phyloP scores from a whole-genome alignment of 331 rosid species.

The Malus hybrid region DNA sequence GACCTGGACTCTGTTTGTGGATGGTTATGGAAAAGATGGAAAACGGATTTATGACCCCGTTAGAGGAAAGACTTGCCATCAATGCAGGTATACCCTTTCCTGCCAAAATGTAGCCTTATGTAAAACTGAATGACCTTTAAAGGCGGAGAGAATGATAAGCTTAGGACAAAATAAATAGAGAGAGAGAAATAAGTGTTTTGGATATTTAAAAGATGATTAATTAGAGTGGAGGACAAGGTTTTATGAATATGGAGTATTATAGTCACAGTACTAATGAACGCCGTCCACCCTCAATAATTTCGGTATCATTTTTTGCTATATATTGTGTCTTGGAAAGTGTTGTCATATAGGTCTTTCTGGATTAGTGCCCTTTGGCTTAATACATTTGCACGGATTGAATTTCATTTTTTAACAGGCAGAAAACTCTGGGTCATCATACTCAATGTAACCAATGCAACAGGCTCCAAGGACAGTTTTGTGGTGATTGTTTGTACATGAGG shows the following conservation, averaged over 20 bases:
- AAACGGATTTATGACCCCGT: conserved; percentile 63
- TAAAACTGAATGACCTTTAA: neutral
- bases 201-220: neutral
- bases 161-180: neutral
- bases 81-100: conserved; percentile 64
- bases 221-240: neutral
- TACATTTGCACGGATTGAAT: conserved; percentile 6
- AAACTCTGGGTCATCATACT: conserved; percentile 77
- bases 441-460: conserved; percentile 56
- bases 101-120: neutral
- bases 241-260: neutral
- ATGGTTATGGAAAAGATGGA: conserved; percentile 75
- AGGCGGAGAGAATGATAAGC: neutral
- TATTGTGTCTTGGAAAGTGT: neutral
- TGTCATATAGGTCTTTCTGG: neutral
- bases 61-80: conserved; percentile 85
- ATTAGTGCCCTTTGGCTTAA: neutral
- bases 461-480: conserved; percentile 90
- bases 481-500: conserved; percentile 97
- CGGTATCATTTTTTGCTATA: neutral
- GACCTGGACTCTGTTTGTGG: conserved; percentile 71
- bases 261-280: neutral
- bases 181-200: neutral
- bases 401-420: conserved; percentile 55
- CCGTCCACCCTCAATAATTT: neutral